Conservation (phyloP, 345 rosid species). For the Rhizophora mangle region DNA sequence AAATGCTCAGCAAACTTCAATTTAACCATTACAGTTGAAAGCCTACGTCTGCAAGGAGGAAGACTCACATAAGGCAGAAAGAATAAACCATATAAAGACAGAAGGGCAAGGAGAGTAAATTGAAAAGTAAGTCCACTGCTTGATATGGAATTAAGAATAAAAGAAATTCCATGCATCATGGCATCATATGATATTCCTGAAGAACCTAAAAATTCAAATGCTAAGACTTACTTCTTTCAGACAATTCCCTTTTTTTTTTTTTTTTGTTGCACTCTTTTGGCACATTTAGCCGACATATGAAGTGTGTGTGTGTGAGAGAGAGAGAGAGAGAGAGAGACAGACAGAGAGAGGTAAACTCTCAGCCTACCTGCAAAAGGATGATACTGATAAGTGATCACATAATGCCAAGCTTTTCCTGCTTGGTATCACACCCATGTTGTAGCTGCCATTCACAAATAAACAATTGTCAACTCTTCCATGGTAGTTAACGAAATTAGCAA, state of each 20-base stretch:
- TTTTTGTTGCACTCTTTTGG: no score
- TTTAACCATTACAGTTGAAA: slow-evolving; percentile 57
- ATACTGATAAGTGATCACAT: slow-evolving; percentile 65
- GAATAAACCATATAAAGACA: neutral
- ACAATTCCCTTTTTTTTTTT: no score
- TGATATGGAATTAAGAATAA: no score
- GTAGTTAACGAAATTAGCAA: no score
- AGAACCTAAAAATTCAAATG: no score
- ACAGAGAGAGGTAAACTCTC: neutral
- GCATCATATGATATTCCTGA: no score
- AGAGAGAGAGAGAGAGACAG: neutral
- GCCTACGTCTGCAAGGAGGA: slow-evolving; percentile 63
- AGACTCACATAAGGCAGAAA: neutral
- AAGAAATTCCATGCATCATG: no score
- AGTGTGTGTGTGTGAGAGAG: neutral
- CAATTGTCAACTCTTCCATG: neutral
- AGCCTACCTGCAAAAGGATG: slow-evolving; percentile 76
- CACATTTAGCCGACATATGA: no score
- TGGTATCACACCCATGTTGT: slow-evolving; percentile 88
- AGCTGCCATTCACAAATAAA: slow-evolving; percentile 47
- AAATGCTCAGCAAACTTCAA: slow-evolving; percentile 81
- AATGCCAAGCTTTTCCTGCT: slow-evolving; percentile 84
- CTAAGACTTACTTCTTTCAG: no score
- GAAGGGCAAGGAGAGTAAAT: no score
- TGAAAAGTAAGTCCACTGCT: no score